Evolutionary conservation across 306 rosid species (phyloP).

Genomic region (Adenanthera pavonina): DNA sequence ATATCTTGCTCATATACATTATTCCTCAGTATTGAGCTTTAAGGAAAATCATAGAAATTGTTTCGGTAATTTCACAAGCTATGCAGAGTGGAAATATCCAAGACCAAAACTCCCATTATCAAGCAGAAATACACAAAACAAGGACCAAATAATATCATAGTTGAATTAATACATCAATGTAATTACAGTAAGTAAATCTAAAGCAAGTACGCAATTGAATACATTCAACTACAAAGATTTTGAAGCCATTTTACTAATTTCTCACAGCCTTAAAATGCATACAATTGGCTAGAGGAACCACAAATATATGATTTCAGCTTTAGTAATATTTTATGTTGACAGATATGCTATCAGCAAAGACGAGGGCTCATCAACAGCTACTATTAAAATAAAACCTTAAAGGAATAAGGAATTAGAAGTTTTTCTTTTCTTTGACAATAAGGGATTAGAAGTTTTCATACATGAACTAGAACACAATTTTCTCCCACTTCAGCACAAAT

Average conservation of each 20-base stretch:
- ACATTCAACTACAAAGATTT: neutral
- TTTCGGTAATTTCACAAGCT: conserved; percentile 1
- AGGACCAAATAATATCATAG: neutral
- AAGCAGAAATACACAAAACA: neutral
- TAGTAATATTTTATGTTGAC: neutral
- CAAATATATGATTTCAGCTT: neutral
- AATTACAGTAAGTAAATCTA: neutral
- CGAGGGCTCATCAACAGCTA: neutral
- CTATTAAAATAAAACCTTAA: neutral
- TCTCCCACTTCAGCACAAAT: neutral
- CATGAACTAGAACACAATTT: neutral
- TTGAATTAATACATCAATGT: neutral
- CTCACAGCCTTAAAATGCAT: neutral
- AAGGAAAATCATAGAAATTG: neutral
- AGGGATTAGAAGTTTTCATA: conserved; percentile 6
- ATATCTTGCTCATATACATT: neutral
- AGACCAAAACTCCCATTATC: neutral
- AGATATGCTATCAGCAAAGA: conserved; percentile 3
- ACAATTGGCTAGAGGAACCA: neutral
- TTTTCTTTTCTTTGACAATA: neutral
- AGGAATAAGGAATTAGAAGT: neutral
- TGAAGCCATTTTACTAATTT: neutral
- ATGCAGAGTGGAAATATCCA: neutral
- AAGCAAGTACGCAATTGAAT: too few relatives aligned
- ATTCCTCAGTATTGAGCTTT: neutral